Evolutionary conservation across 139 green algal species (phyloP).

Genomic region (Nannochloris sp.): DNA sequence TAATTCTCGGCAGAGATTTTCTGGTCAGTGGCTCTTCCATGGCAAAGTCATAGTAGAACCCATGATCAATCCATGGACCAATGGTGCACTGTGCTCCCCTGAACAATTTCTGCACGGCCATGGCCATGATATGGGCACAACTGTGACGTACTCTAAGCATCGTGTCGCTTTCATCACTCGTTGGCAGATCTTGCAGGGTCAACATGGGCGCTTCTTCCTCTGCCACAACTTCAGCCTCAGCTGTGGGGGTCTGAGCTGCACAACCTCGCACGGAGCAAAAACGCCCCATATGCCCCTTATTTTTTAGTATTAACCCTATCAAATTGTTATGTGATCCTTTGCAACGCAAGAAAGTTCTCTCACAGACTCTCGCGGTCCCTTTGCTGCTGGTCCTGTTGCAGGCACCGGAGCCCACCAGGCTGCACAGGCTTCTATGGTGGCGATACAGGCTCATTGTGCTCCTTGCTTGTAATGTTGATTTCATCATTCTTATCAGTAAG

Average conservation of each 20-base stretch:
- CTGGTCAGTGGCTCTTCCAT: slow-evolving; percentile 63
- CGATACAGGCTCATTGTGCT: too few relatives aligned
- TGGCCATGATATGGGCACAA: slow-evolving; percentile 94
- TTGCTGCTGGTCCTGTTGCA: too few relatives aligned
- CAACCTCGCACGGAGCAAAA: too few relatives aligned
- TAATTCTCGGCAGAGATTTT: slow-evolving; percentile 86
- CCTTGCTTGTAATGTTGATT: too few relatives aligned
- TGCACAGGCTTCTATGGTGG: too few relatives aligned
- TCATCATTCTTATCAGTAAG: too few relatives aligned
- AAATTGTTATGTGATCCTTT: too few relatives aligned
- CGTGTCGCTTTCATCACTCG: slow-evolving; percentile 60
- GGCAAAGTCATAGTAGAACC: slow-evolving; percentile 99
- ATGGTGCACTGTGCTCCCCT: slow-evolving; percentile 84
- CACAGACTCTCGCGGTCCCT: too few relatives aligned
- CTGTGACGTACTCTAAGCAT: slow-evolving; percentile 80
- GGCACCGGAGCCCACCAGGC: too few relatives aligned
- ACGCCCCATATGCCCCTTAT: too few relatives aligned
- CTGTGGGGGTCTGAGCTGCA: neutral
- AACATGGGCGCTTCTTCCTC: neutral
- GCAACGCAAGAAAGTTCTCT: too few relatives aligned
- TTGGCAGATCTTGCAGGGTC: slow-evolving; percentile 39
- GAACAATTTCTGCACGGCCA: slow-evolving; percentile 91
- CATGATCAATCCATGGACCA: slow-evolving; percentile 90
- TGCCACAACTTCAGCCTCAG: neutral
- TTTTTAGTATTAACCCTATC: too few relatives aligned